Percentiles rank a stretch among this genome's conserved stretches.
These are phyloP conservation scores for Penicillium aurantiogriseum DNA, from an alignment of 2,329 filamentous ascomycete species.

Conservation along the genomic window DNA sequence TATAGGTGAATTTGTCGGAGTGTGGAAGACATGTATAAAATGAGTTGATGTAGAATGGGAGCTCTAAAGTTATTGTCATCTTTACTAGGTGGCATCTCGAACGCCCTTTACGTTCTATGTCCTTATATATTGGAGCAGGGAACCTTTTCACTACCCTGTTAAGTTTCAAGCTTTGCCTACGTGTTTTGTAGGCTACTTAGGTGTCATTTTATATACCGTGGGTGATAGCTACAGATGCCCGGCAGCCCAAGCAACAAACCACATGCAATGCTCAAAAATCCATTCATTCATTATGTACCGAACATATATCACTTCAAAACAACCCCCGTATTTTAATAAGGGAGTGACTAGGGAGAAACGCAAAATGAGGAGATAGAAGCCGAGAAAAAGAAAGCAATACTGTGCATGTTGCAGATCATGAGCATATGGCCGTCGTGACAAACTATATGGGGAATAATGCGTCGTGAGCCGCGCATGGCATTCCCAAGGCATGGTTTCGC, in stretches of 20 bases:
- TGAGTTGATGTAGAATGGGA: slow-evolving; percentile 3
- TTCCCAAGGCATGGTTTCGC: slow-evolving; percentile 8
- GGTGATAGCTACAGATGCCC: not conserved
- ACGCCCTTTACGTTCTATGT: not conserved
- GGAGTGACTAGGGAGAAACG: slow-evolving; percentile 2
- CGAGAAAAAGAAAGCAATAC: slow-evolving; percentile 21
- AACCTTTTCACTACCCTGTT: not conserved
- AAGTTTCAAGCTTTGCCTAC: not conserved
- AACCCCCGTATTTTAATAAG: slow-evolving; percentile 7
- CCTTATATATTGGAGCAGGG: not conserved
- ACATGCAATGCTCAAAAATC: not conserved
- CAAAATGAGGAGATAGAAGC: slow-evolving; percentile 10
- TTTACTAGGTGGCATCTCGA: not conserved
- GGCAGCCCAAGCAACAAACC: not conserved
- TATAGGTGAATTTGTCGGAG: slow-evolving; percentile 36
- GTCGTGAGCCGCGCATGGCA: slow-evolving; percentile 18
- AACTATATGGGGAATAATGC: slow-evolving; percentile 40
- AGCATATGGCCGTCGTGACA: slow-evolving; percentile 27
- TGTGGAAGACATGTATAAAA: slow-evolving; percentile 9
- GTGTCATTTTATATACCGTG: not conserved
- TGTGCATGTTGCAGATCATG: slow-evolving; percentile 26
- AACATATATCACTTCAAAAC: slow-evolving; percentile 9
- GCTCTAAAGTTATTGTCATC: not conserved
- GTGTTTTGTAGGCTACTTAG: not conserved
- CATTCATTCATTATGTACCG: slow-evolving; percentile 18